Percentiles rank a stretch among this genome's conserved stretches.
These are phyloP conservation scores for Gossypium schwendimanii DNA, from an alignment of 441 rosid species.

Conservation along the genomic window DNA sequence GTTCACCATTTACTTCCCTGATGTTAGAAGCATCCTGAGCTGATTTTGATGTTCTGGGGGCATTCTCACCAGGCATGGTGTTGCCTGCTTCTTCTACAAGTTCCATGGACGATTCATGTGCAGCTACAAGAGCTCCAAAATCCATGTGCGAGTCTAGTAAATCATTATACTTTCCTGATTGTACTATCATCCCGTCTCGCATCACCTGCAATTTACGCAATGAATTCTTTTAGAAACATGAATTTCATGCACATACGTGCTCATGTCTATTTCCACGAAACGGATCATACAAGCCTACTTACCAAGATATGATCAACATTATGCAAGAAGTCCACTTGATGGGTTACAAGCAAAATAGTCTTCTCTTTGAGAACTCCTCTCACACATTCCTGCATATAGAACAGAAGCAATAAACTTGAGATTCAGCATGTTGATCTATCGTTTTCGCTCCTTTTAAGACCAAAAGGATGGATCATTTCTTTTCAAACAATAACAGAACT, in stretches of 20 bases:
- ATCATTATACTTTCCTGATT: conserved; percentile 67
- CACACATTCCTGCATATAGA: conserved; percentile 59
- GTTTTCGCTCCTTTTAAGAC: background rate
- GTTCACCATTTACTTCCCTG: conserved; percentile 43
- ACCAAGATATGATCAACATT: conserved; percentile 77
- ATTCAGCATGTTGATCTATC: background rate
- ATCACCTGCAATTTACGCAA: conserved; percentile 43
- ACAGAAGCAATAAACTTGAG: conserved; percentile 5
- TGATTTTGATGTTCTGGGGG: conserved; percentile 31
- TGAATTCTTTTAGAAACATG: background rate
- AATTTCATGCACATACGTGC: background rate
- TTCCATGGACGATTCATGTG: conserved; percentile 88
- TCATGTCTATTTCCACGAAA: background rate
- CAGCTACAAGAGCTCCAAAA: conserved; percentile 69
- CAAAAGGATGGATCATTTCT: background rate
- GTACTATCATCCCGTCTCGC: conserved; percentile 78
- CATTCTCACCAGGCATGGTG: conserved; percentile 20
- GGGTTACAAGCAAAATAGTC: conserved; percentile 81
- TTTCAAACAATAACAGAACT: background rate
- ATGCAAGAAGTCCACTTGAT: conserved; percentile 87
- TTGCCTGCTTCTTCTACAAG: conserved; percentile 65
- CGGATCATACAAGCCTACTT: conserved; percentile 1
- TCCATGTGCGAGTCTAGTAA: conserved; percentile 53
- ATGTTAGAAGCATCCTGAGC: conserved; percentile 17
- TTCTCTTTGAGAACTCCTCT: conserved; percentile 74